Evolutionary conservation across 306 rosid genomes (phyloP).

Genomic region (Acacia melanoxylon): DNA sequence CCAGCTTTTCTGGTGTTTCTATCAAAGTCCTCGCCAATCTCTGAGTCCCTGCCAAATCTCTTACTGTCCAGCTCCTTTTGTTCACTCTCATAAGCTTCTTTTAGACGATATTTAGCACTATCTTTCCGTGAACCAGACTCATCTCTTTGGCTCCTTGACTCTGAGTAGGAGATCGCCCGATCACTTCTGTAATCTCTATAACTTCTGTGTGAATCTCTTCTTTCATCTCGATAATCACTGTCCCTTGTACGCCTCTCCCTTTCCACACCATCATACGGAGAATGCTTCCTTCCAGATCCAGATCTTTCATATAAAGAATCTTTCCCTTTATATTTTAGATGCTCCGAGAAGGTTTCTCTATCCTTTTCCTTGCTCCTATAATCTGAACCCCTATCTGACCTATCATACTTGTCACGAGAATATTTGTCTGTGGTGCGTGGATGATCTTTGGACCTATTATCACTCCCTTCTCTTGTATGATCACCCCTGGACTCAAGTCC

Average conservation of each 20-base stretch:
- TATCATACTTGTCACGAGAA: conserved; percentile 68
- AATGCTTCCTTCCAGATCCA: conserved; percentile 60
- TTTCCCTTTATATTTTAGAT: conserved; percentile 53
- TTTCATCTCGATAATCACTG: conserved; percentile 60
- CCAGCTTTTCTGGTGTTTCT: conserved; percentile 42
- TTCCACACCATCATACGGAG: conserved; percentile 49
- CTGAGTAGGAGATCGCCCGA: conserved; percentile 42
- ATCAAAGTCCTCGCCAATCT: conserved; percentile 49
- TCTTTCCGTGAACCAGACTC: conserved; percentile 47
- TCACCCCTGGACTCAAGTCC: conserved; percentile 66
- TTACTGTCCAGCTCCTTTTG: conserved; percentile 51
- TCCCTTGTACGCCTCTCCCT: conserved; percentile 55
- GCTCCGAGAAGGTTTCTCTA: conserved; percentile 38
- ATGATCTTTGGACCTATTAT: conserved; percentile 57
- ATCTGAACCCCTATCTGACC: conserved; percentile 47
- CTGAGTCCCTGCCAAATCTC: conserved; percentile 40
- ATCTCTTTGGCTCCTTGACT: conserved; percentile 49
- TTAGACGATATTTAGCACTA: conserved; percentile 35
- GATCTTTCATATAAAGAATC: conserved; percentile 57
- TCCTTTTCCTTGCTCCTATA: conserved; percentile 60
- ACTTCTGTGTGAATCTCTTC: conserved; percentile 57
- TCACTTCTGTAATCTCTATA: conserved; percentile 62
- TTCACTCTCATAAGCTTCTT: conserved; percentile 57
- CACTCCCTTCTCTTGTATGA: conserved; percentile 50
- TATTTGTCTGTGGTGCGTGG: conserved; percentile 45